Evolutionary conservation across 768 basidiomycete species (phyloP).

Genomic region (Inosperma sp.): DNA sequence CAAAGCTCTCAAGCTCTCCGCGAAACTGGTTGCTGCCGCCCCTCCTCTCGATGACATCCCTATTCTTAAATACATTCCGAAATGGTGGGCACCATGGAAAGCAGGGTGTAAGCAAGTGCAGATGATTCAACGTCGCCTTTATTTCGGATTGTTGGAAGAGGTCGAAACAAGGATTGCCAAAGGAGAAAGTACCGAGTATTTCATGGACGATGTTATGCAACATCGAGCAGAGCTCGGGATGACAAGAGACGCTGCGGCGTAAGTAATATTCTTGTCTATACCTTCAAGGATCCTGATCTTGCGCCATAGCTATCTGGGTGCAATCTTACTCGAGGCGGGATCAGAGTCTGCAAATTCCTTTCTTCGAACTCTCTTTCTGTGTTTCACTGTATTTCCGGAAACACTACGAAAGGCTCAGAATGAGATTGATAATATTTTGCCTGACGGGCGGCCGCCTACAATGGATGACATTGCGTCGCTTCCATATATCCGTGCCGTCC

Average conservation of each 20-base stretch:
- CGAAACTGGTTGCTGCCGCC: not conserved
- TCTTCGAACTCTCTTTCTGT: not conserved
- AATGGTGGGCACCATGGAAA: not conserved
- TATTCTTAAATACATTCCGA: not conserved
- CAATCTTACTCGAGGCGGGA: not conserved
- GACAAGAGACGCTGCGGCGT: not conserved
- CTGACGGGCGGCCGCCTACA: not conserved
- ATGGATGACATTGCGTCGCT: not conserved
- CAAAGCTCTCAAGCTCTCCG: not conserved
- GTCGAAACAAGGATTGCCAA: not conserved
- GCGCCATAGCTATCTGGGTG: not conserved
- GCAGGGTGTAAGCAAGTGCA: not conserved
- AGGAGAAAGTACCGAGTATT: not conserved
- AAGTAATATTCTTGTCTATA: not conserved
- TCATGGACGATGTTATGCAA: not conserved
- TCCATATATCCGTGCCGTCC: not conserved
- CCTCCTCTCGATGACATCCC: not conserved
- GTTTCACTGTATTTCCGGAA: not conserved
- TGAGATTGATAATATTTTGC: not conserved
- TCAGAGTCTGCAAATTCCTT: not conserved
- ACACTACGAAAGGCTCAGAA: not conserved
- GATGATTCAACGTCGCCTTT: not conserved
- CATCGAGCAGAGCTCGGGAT: not conserved
- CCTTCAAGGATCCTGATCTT: not conserved
- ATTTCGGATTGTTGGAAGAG: not conserved